phyloP scores from a whole-genome alignment of 805 yeast genomes.

The Hyphopichia homilentoma region DNA sequence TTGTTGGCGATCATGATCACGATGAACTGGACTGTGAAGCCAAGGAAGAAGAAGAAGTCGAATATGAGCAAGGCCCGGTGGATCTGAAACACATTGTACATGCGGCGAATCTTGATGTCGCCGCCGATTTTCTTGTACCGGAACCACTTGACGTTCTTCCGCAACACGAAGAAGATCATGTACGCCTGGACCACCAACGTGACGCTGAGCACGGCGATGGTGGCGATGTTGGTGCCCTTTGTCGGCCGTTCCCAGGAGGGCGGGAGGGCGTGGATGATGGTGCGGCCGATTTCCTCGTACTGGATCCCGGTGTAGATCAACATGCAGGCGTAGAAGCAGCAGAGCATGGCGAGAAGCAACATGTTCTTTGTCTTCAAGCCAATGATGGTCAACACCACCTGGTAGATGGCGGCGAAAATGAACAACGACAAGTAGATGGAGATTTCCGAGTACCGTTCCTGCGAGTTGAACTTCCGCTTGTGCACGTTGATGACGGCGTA shows the following conservation, averaged over 20 bases:
- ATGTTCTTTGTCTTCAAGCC: slow-evolving; percentile 40
- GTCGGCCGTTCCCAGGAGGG: slow-evolving; percentile 28
- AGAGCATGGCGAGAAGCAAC: slow-evolving; percentile 34
- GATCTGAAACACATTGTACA: slow-evolving; percentile 37
- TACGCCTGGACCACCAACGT: slow-evolving; percentile 27
- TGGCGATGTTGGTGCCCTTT: slow-evolving; percentile 38
- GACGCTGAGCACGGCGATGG: slow-evolving; percentile 37
- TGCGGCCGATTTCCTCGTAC: slow-evolving; percentile 33
- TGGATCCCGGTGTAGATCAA: slow-evolving; percentile 45
- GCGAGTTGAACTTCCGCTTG: slow-evolving; percentile 12
- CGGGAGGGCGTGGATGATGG: slow-evolving; percentile 14
- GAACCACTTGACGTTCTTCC: slow-evolving; percentile 42
- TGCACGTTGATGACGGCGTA: slow-evolving; percentile 37
- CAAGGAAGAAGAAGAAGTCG: slow-evolving; percentile 43
- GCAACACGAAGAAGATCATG: slow-evolving; percentile 28
- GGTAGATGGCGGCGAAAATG: slow-evolving; percentile 44
- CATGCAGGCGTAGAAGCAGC: slow-evolving; percentile 40
- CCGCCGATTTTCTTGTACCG: slow-evolving; percentile 49
- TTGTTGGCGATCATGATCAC: slow-evolving; percentile 39
- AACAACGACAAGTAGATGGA: slow-evolving; percentile 45
- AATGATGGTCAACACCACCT: slow-evolving; percentile 31
- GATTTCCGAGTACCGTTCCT: slow-evolving; percentile 23
- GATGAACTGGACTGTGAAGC: slow-evolving; percentile 47
- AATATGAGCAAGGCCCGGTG: slow-evolving; percentile 25
- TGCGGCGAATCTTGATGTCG: slow-evolving; percentile 33